Evolutionary conservation across 345 rosid genomes (phyloP).

Genomic region (Firmiana major): DNA sequence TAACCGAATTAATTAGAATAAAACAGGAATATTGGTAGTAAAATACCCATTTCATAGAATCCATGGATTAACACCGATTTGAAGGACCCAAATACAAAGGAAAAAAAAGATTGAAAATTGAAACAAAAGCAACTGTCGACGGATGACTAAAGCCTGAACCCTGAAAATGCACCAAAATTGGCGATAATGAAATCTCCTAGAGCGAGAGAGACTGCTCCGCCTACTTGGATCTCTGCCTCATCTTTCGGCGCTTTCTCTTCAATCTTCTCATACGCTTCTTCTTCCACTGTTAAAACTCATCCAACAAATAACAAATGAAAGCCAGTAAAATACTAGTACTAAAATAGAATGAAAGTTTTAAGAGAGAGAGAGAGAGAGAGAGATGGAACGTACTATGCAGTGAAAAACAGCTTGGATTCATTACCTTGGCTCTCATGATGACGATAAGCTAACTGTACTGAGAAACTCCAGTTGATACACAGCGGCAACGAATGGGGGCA

Average conservation of each 20-base stretch:
- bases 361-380: no score
- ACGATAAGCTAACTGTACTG: no score
- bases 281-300: not conserved
- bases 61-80: not conserved
- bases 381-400: not conserved
- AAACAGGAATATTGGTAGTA: not conserved
- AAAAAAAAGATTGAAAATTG: not conserved
- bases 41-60: not conserved
- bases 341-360: not conserved
- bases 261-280: conserved; percentile 9
- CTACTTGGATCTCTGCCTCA: conserved; percentile 9
- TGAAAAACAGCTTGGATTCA: not conserved
- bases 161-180: not conserved
- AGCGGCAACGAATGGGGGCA: not conserved
- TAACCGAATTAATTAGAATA: not conserved
- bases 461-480: not conserved
- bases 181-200: not conserved
- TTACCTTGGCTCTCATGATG: conserved; percentile 11
- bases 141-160: not conserved
- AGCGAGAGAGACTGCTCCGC: not conserved
- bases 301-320: not conserved
- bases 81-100: not conserved
- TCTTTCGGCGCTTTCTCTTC: conserved; percentile 10
- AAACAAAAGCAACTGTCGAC: not conserved
- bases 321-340: not conserved